A percentile compares a stretch with the other conserved stretches of the same genome.
These are phyloP conservation scores for Castanopsis chinensis DNA, from an alignment of 306 rosid species.

Conservation along the genomic window DNA sequence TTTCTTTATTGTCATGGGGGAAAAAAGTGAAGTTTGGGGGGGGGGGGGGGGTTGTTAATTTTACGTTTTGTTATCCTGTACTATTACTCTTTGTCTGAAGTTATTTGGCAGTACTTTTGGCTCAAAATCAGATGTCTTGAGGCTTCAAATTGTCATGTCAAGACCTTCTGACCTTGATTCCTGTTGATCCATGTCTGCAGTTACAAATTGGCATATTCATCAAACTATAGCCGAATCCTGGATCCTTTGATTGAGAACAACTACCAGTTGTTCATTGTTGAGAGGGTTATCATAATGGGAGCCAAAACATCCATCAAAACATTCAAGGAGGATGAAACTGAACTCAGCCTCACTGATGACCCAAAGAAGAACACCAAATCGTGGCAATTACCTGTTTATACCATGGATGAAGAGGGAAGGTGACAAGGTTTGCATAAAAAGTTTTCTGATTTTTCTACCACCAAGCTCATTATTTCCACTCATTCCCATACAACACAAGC, in stretches of 20 bases:
- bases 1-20: too few species aligned
- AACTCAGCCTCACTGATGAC: constrained; percentile 82
- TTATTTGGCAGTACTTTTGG: not conserved
- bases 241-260: constrained; percentile 71
- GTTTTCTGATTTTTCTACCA: not conserved
- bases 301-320: constrained; percentile 83
- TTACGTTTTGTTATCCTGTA: too few species aligned
- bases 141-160: not conserved
- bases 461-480: not conserved
- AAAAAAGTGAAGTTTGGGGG: too few species aligned
- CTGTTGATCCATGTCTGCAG: constrained; percentile 46
- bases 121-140: not conserved
- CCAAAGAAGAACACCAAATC: constrained; percentile 85
- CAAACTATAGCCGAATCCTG: constrained; percentile 68
- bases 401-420: constrained; percentile 52
- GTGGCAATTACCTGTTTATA: constrained; percentile 86
- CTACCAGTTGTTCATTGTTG: constrained; percentile 85
- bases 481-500: not conserved
- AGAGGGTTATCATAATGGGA: constrained; percentile 75
- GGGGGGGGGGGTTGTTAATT: too few species aligned
- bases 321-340: constrained; percentile 71
- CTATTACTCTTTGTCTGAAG: too few species aligned
- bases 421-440: constrained; percentile 18
- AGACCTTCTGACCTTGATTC: constrained; percentile 8
- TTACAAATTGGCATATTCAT: constrained; percentile 75